Base-by-base conservation (phyloP, 2,329 filamentous ascomycete genomes). In the Ophiognomonia clavigignenti-juglandacearum region DNA sequence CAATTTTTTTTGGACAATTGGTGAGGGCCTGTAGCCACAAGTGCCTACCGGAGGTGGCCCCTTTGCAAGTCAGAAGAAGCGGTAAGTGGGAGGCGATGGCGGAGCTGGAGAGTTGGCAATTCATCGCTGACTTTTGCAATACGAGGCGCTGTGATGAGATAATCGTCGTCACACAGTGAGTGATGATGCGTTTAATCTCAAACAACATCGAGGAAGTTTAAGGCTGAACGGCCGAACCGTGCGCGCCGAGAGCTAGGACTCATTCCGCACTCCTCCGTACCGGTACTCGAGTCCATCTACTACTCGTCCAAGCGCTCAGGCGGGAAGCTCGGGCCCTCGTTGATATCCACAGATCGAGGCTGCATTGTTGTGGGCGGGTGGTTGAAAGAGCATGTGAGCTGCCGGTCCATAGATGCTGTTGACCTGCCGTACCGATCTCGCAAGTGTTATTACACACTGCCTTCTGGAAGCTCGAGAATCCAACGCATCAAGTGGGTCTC, bases 201-300 rank as follows among this genome's bases (percentile, higher is more conserved):
- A 34, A 29, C 32, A 16, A 39, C 35, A 19, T 32, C 35, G 20
- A 26, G 23, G 26, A 16, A 34, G 18, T 26, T 6, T 32, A 29
- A 45, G 43, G 43, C 43, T 45, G 43, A 39, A 45, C 26, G 24
- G 35, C 34, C 43, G 43, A 45, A 45, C 35, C 35, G 36, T 45
- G 43, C 43, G 23, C 11, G 6, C 43, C 19, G 34, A 38, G 1
- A 20, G 7, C 16, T 20, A 18, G 34, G 29, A 31, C 29, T 8
- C 9, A 35, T 8, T 16, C 32, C 14, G 6, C 19, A 14, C n/a
- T 29, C 11, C 34, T 39, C 43, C 26, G 19, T 27, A 26, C 35
- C n/a, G 8, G 8, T 14, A 24, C 23, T 45, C 27, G 38, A 19
- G 24, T 14, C 24, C 18, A 9, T 23, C n/a, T 31, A 16, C 32